Conservation (phyloP, 352 stramenopile species). For the Pythium volutum region DNA sequence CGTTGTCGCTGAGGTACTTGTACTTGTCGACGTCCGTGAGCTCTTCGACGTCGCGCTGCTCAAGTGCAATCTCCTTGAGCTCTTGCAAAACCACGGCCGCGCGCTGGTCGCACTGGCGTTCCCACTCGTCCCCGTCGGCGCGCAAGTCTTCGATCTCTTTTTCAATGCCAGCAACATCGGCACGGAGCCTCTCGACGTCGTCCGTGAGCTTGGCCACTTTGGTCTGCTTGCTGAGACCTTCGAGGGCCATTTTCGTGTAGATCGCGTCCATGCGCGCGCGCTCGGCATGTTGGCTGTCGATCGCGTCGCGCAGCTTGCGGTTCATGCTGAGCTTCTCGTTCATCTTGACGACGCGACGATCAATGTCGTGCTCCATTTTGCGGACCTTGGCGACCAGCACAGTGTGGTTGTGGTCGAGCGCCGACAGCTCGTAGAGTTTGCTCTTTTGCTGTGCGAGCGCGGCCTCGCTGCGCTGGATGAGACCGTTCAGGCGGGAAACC, state of each 20-base stretch:
- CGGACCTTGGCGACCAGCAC: constrained; percentile 56
- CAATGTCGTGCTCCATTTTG: constrained; percentile 83
- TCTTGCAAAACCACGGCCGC: constrained; percentile 57
- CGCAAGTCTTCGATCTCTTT: constrained; percentile 58
- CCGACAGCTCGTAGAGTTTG: constrained; percentile 71
- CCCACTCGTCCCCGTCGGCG: constrained; percentile 57
- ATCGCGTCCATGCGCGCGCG: constrained; percentile 69
- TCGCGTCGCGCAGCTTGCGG: constrained; percentile 51
- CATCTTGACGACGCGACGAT: constrained; percentile 79
- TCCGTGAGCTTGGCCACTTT: constrained; percentile 41
- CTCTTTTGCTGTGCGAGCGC: constrained; percentile 61
- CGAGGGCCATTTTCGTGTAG: constrained; percentile 67
- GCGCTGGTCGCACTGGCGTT: constrained; percentile 50
- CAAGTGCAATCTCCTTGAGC: constrained; percentile 62
- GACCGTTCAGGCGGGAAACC: constrained; percentile 50
- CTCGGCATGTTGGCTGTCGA: constrained; percentile 70
- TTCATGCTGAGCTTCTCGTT: constrained; percentile 78
- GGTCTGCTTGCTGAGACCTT: constrained; percentile 53
- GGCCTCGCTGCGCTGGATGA: constrained; percentile 69
- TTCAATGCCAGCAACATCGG: constrained; percentile 52
- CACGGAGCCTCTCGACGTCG: constrained; percentile 55
- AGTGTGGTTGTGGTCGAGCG: constrained; percentile 66
- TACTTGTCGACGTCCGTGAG: constrained; percentile 54
- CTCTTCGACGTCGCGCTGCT: constrained; percentile 53
- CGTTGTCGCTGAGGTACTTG: constrained; percentile 70